Percentiles rank a stretch among this genome's conserved stretches.
Evolutionary conservation across 495 filamentous ascomycete species (phyloP).

Genomic region (Echria macrotheca): DNA sequence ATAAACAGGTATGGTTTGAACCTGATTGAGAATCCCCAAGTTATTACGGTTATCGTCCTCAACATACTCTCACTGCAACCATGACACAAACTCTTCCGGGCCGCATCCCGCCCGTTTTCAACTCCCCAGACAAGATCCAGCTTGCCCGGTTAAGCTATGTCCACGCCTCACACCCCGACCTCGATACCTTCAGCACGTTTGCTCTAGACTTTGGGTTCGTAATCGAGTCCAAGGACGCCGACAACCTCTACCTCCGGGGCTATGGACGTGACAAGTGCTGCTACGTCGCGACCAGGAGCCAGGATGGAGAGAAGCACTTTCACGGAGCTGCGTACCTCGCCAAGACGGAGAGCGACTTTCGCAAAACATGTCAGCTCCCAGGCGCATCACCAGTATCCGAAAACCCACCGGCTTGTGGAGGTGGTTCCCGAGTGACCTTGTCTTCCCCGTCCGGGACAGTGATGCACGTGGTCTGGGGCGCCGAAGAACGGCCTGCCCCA

Average conservation of each 20-base stretch:
- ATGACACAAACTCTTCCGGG: neutral
- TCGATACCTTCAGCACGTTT: conserved; percentile 28
- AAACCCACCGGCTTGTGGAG: neutral
- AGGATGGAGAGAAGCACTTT: conserved; percentile 8
- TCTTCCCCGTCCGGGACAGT: neutral
- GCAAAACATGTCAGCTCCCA: neutral
- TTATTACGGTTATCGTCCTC: neutral
- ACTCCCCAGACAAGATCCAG: conserved; percentile 19
- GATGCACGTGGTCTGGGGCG: conserved; percentile 1
- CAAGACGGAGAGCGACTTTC: conserved; percentile 21
- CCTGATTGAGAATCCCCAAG: too few relatives aligned
- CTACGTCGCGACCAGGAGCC: conserved; percentile 20
- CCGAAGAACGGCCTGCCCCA: neutral
- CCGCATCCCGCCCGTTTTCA: neutral
- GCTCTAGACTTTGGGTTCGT: conserved; percentile 38
- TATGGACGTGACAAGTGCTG: conserved; percentile 40
- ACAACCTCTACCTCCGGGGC: conserved; percentile 36
- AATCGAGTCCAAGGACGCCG: conserved; percentile 21
- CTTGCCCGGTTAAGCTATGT: conserved; percentile 35
- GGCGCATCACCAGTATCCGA: neutral
- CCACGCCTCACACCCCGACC: conserved; percentile 32
- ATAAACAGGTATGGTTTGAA: too few relatives aligned
- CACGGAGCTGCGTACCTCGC: neutral
- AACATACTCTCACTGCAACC: neutral
- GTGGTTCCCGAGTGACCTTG: neutral